These are phyloP conservation scores for Colletotrichum sp. DNA, from an alignment of 2,329 filamentous ascomycete genomes.

Conservation along the genomic window DNA sequence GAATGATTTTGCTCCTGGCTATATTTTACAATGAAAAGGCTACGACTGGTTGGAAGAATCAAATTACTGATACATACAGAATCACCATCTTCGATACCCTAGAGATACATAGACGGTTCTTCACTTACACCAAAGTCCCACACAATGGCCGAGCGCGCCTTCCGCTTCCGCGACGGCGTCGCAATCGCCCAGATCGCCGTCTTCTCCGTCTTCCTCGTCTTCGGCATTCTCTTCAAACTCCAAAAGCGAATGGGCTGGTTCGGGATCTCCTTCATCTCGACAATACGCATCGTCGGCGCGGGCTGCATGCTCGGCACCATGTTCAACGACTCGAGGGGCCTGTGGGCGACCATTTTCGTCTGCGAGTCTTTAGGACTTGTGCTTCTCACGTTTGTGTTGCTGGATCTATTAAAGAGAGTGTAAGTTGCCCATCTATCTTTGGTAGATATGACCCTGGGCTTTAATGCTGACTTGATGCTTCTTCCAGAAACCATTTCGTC, in stretches of 20 bases:
- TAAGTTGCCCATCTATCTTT: not conserved
- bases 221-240: not conserved
- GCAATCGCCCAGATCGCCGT: slow-evolving; percentile 7
- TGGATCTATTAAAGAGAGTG: slow-evolving; percentile 20
- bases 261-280: slow-evolving; percentile 19
- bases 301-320: slow-evolving; percentile 24
- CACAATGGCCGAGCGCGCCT: not conserved
- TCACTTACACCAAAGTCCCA: not conserved
- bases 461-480: not conserved
- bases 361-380: slow-evolving; percentile 25
- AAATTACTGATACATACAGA: not conserved
- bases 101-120: not conserved
- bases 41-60: accelerated
- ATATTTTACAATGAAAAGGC: accelerated
- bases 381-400: slow-evolving; percentile 13
- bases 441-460: no score
- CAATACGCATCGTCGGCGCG: slow-evolving; percentile 24
- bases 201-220: not conserved
- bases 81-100: accelerated
- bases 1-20: no score
- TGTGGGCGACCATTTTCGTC: slow-evolving; percentile 25
- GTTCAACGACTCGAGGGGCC: slow-evolving; percentile 5
- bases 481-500: not conserved
- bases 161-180: slow-evolving; percentile 16
- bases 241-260: slow-evolving; percentile 12